Evolutionary conservation across 305 asterid species (phyloP), one percentile per base, ranked within the genome.

Genomic region (Andrographis paniculata): DNA sequence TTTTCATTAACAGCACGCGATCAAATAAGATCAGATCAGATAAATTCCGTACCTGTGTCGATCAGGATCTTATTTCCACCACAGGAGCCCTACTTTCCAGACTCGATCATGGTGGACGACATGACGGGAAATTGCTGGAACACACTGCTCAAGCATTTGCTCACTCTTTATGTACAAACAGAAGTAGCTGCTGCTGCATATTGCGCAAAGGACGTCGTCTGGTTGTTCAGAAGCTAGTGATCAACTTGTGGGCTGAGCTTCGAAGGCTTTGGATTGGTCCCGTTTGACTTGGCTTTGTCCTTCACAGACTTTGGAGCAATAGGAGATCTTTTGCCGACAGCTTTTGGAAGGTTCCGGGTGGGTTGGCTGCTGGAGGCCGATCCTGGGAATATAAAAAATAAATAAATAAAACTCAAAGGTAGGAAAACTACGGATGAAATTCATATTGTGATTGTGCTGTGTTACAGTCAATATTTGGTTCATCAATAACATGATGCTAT

Each of bases 271-370:
- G 55, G 53, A 59, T 62, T 80, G 54, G 44, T 49, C 24, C 66
- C 78, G 21, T 71, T 71, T 54, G 28, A 31, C 52, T 63, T 74
- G 31, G 61, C 42, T 64, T 53, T 78, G 38, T 76, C 78, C 69
- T 78, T 75, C 47, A 40, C 53, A 9, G 73, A 67, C 63, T 71
- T 77, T 17, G 64, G 66, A 22, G 66, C 61, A 50, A 59, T 57
- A 42, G 81, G 66, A 15, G 88, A 69, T 59, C 56, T 76, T 74
- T 67, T 79, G 38, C 73, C 58, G 1, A 68, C 67, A 56, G 59
- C 45, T 72, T 47, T 67, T 49, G 55, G 59, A 45, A 73, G 66
- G 62, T 68, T 68, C 62, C 63, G 62, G 27, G 64, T 64, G 54
- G 65, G 60, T 62, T 73, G 92, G 64, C 66, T 60, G 45, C 69